Evolutionary conservation across 2,329 filamentous ascomycete species (phyloP), one percentile per base, ranked within the genome.

Genomic region (Pyrenochaeta sp.): DNA sequence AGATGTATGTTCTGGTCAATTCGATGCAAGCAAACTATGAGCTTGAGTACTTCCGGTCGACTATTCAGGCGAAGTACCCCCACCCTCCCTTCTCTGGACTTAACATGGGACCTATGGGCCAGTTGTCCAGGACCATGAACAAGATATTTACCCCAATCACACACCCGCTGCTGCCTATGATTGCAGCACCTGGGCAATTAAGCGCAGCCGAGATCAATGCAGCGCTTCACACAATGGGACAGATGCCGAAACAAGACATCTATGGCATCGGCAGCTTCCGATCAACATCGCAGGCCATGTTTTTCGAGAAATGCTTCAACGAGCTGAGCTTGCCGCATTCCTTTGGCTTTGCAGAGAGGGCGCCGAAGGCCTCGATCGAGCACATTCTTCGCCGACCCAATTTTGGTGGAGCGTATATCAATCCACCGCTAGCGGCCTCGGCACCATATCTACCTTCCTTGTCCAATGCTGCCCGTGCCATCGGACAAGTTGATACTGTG

Each of bases 131-230:
- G 68, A 91, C 91, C 0, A 82, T 95, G 56, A 96, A 96, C 78
- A 91, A 90, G 54, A 90, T 94, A 60, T 94, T 96, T 75, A 93
- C 91, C 0, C 91, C 92, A 27, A 93, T 96, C 72, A 96, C 92
- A 0, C 92, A 96, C 70, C 91, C 92, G 1, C 81, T 95, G 9
- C 82, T 96, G 3, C 92, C 92, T 8, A 88, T 93, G 71, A 92
- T 95, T 56, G 92, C 92, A 25, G 92, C 92, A 0, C 92, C 92
- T 0, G 92, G 92, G 8, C 92, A 96, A 77, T 83, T 96, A 80
- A 93, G 90, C 65, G 91, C 91, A 1, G 90, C 92, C 15, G 91
- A 95, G 78, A 95, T 95, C 76, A 95, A 96, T 71, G 86, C 87
- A 46, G 90, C 91, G 3, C 79, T 95, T 30, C 88, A 91, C 52